phyloP scores from a whole-genome alignment of 306 rosid genomes.

The Trifolium dubium region DNA sequence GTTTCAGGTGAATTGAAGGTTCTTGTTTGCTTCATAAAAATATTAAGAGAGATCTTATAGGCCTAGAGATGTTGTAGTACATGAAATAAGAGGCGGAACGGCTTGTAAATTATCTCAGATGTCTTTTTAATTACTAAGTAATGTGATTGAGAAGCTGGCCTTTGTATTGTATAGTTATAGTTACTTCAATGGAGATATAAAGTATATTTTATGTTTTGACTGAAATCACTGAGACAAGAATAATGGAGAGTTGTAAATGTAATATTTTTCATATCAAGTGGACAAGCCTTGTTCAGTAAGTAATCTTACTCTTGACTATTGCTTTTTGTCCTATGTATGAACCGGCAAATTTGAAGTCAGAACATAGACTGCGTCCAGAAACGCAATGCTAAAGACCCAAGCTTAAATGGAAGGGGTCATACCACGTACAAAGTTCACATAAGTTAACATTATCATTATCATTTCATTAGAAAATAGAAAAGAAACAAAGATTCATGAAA shows the following conservation, averaged over 20 bases:
- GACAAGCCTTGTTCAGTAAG: slow-evolving; percentile 2
- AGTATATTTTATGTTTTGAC: slow-evolving; percentile 14
- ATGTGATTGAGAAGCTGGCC: slow-evolving; percentile 36
- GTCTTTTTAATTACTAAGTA: slow-evolving; percentile 29
- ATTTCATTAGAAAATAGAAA: too few species aligned
- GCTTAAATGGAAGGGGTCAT: too few species aligned
- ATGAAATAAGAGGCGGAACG: slow-evolving; percentile 38
- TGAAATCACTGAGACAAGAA: slow-evolving; percentile 26
- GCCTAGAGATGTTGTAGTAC: slow-evolving; percentile 15
- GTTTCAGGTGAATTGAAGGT: slow-evolving; percentile 32
- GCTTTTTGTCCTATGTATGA: background rate
- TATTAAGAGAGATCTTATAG: slow-evolving; percentile 12
- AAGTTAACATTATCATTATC: too few species aligned
- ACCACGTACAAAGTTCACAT: too few species aligned
- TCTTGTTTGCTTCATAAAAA: slow-evolving; percentile 11
- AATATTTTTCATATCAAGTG: slow-evolving; percentile 18
- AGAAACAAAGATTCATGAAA: too few species aligned
- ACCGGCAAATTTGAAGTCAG: too few species aligned
- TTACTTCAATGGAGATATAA: slow-evolving; percentile 34
- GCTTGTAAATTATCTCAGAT: slow-evolving; percentile 18
- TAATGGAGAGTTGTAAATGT: slow-evolving; percentile 39
- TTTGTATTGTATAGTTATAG: too few species aligned
- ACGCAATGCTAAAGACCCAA: too few species aligned
- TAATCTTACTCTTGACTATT: background rate
- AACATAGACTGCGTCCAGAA: too few species aligned